These are phyloP conservation scores for Phytophthora tubulina DNA, from an alignment of 352 stramenopile species.

Conservation along the genomic window DNA sequence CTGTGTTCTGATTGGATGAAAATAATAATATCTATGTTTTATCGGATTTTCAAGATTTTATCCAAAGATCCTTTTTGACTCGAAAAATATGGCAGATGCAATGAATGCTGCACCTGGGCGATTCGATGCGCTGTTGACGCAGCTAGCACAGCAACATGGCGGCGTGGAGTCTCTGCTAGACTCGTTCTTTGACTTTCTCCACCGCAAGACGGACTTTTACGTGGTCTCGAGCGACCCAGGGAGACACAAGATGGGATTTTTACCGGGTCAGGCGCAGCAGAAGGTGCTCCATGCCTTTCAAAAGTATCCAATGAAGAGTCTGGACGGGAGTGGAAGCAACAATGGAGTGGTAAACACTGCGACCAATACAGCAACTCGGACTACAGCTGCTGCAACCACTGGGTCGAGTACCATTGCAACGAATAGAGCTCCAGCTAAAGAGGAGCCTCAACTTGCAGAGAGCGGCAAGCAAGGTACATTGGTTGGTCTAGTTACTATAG, in stretches of 20 bases:
- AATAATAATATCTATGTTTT: not conserved
- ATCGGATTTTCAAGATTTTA: slow-evolving; percentile 1
- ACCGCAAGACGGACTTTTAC: slow-evolving; percentile 99
- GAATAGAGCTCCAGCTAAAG: slow-evolving; percentile 1
- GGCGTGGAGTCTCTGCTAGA: slow-evolving; percentile 97
- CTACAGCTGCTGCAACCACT: not conserved
- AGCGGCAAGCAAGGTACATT: slow-evolving; percentile 74
- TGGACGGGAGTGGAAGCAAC: slow-evolving; percentile 43
- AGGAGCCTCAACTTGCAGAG: slow-evolving; percentile 47
- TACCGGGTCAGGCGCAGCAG: slow-evolving; percentile 66
- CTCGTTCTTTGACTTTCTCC: slow-evolving; percentile 97
- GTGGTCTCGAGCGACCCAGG: slow-evolving; percentile 64
- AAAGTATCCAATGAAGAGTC: slow-evolving; percentile 68
- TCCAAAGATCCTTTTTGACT: slow-evolving; percentile 14
- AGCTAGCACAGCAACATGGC: slow-evolving; percentile 94
- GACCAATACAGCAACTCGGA: not conserved
- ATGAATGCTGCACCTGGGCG: slow-evolving; percentile 49
- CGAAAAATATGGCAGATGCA: slow-evolving; percentile 10
- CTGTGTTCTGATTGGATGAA: slow-evolving; percentile 16
- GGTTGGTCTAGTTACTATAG: not conserved
- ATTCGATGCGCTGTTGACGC: slow-evolving; percentile 91
- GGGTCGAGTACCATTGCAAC: not conserved
- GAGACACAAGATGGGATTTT: slow-evolving; percentile 68
- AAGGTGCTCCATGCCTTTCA: slow-evolving; percentile 73
- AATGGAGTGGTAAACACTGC: not conserved